Evolutionary conservation across 257 asterid genomes (phyloP), one percentile per base, ranked within the genome.

Genomic region (Solanum stenotomum): DNA sequence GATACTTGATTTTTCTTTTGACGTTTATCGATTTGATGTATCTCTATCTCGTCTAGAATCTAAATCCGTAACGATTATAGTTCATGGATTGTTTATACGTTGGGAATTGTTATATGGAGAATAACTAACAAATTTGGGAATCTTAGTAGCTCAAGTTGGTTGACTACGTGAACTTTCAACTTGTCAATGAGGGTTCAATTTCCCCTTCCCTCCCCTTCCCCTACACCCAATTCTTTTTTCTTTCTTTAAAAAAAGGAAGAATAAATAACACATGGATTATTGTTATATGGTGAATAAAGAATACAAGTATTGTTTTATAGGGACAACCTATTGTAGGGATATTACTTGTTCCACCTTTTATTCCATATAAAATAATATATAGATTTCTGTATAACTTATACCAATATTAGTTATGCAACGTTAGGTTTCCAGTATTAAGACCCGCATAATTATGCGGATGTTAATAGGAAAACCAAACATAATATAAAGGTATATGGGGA

Each of bases 171-270:
- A 4, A 82, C 23, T 68, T 3, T 68, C 27, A 46, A 49, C 59
- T 49, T 49, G 22, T 16, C 0, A 0, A 1, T 49, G 61, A 46
- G 25, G 68, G 68, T 20, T 59, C 68, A 0, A 59, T 22, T 56
- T 56, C 23, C 63, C 23, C 1, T 5, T 13, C 56, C 52, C 56
- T 46, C 1, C 49, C 63, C n/a, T 49, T 49, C 61, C 22, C 0
- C 22, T 16, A 16, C 63, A 9, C 23, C 63, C 23, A 52, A 37
- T 37, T 37, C 38, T 35, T 35, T 35, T 35, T 35, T 35, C 38
- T 35, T 6, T 35, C 38, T 37, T 0, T 15, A 2, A 0, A 1
- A 42, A 42, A 40, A 0, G 0, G 3, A 40, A 40, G 0, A 40
- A 40, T 0, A 40, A 65, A 10, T 25, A 25, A 65, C 6, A 1